phyloP scores from a whole-genome alignment of 345 rosid species.

The Hibiscus trionum region DNA sequence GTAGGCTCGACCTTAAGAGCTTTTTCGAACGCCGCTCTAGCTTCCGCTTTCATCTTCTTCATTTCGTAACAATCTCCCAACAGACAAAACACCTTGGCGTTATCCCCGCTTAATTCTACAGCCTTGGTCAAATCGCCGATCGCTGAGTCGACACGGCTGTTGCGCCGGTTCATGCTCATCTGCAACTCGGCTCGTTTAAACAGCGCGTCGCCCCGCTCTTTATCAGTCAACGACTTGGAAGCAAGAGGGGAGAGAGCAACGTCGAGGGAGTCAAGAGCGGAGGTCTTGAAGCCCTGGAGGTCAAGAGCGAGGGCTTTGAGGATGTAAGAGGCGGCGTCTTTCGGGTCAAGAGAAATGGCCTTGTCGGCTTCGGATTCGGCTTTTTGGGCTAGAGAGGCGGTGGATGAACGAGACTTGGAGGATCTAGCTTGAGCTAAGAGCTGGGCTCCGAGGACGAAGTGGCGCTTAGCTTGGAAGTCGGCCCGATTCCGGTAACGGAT shows the following conservation, averaged over 20 bases:
- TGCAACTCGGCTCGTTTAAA: slow-evolving; percentile 51
- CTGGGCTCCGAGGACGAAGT: slow-evolving; percentile 66
- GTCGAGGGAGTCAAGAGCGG: slow-evolving; percentile 57
- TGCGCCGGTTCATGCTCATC: slow-evolving; percentile 28
- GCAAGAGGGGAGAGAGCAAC: slow-evolving; percentile 50
- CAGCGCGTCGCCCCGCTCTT: slow-evolving; percentile 53
- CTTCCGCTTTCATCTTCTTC: slow-evolving; percentile 41
- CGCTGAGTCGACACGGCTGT: slow-evolving; percentile 35
- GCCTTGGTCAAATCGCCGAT: slow-evolving; percentile 42
- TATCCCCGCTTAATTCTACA: slow-evolving; percentile 23
- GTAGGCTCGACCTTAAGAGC: slow-evolving; percentile 37
- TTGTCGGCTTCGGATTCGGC: slow-evolving; percentile 47
- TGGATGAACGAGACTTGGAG: slow-evolving; percentile 33
- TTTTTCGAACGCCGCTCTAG: slow-evolving; percentile 33
- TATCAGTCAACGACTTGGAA: slow-evolving; percentile 34
- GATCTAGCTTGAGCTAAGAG: slow-evolving; percentile 47
- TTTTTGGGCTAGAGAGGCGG: slow-evolving; percentile 42
- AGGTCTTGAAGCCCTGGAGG: slow-evolving; percentile 48
- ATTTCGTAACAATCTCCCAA: slow-evolving; percentile 55
- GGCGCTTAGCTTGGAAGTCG: slow-evolving; percentile 46
- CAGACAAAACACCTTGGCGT: slow-evolving; percentile 30
- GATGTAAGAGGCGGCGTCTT: slow-evolving; percentile 59
- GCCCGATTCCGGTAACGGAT: slow-evolving; percentile 39
- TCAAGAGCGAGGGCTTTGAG: slow-evolving; percentile 60
- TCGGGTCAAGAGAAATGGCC: slow-evolving; percentile 44